Conservation (phyloP, 2,329 filamentous ascomycete species). For the Lachnellula suecica region DNA sequence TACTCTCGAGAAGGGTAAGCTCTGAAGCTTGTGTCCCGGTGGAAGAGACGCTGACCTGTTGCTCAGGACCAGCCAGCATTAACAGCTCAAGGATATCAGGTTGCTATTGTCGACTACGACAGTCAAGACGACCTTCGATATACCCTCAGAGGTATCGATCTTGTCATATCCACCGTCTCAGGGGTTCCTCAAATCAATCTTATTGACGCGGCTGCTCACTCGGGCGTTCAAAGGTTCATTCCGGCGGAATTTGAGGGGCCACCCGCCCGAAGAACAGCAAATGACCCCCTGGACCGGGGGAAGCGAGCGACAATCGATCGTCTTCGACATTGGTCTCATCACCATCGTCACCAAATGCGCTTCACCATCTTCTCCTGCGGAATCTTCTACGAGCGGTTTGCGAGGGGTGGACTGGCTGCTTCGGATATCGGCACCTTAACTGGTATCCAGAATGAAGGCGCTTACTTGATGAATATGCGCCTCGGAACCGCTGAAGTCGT, state of each 20-base stretch:
- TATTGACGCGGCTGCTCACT: slow-evolving; percentile 67
- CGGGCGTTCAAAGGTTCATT: slow-evolving; percentile 66
- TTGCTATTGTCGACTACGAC: slow-evolving; percentile 67
- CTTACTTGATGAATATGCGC: slow-evolving; percentile 65
- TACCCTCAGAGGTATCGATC: slow-evolving; percentile 68
- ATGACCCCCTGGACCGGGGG: slow-evolving; percentile 62
- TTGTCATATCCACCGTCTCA: slow-evolving; percentile 73
- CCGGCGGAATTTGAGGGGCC: slow-evolving; percentile 75
- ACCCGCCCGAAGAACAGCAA: slow-evolving; percentile 49
- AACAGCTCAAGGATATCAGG: slow-evolving; percentile 52
- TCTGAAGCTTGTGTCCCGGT: slow-evolving; percentile 11
- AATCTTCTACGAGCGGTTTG: slow-evolving; percentile 74
- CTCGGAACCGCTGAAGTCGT: slow-evolving; percentile 59
- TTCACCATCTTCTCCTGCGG: slow-evolving; percentile 74
- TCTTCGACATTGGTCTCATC: slow-evolving; percentile 52
- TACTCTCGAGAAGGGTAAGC: slow-evolving; percentile 65
- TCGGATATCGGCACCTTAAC: slow-evolving; percentile 58
- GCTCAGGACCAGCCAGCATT: slow-evolving; percentile 37
- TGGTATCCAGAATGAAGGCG: slow-evolving; percentile 53
- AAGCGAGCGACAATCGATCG: slow-evolving; percentile 55
- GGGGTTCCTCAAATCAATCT: slow-evolving; percentile 66
- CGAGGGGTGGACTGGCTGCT: slow-evolving; percentile 61
- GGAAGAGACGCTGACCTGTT: slow-evolving; percentile 8
- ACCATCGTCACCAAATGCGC: slow-evolving; percentile 51
- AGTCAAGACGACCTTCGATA: slow-evolving; percentile 58